Evolutionary conservation across 1,284 basidiomycete species (phyloP).

Genomic region (Naganishia sp.): DNA sequence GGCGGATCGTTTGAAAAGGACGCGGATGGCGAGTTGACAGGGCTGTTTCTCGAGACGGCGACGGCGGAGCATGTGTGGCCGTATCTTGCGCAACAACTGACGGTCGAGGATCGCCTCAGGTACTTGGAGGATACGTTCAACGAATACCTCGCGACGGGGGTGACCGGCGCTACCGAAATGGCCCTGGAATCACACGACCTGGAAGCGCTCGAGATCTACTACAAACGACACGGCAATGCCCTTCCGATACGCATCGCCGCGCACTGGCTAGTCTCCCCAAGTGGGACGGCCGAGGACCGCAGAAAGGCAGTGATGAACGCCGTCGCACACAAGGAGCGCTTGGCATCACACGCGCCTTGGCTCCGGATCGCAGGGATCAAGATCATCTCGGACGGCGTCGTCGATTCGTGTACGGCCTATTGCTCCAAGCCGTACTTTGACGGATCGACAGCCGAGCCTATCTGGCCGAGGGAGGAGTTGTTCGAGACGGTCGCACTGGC

Average conservation of each 20-base stretch:
- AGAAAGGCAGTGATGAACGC: constrained; percentile 34
- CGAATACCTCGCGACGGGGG: constrained; percentile 38
- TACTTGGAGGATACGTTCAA: constrained; percentile 35
- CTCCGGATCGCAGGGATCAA: constrained; percentile 43
- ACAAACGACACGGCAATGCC: constrained; percentile 25
- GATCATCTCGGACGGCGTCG: constrained; percentile 43
- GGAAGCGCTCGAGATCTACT: constrained; percentile 38
- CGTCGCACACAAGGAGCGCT: constrained; percentile 34
- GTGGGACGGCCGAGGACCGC: constrained; percentile 35
- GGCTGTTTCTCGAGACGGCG: constrained; percentile 39
- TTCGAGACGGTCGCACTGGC: constrained; percentile 37
- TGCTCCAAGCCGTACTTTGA: constrained; percentile 40
- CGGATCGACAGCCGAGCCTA: constrained; percentile 37
- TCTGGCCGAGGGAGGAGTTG: constrained; percentile 40
- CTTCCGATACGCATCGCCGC: constrained; percentile 38
- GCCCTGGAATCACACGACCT: constrained; percentile 39
- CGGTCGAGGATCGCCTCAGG: constrained; percentile 32
- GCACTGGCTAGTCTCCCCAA: constrained; percentile 37
- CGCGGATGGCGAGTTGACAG: constrained; percentile 37
- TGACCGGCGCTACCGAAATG: constrained; percentile 43
- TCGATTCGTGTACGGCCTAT: constrained; percentile 43
- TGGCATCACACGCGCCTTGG: constrained; percentile 34
- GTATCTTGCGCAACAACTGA: constrained; percentile 35
- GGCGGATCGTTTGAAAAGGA: constrained; percentile 42
- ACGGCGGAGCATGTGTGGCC: constrained; percentile 40